These are phyloP conservation scores for Monilinia aucupariae DNA, from an alignment of 2,329 filamentous ascomycete species.

Conservation along the genomic window DNA sequence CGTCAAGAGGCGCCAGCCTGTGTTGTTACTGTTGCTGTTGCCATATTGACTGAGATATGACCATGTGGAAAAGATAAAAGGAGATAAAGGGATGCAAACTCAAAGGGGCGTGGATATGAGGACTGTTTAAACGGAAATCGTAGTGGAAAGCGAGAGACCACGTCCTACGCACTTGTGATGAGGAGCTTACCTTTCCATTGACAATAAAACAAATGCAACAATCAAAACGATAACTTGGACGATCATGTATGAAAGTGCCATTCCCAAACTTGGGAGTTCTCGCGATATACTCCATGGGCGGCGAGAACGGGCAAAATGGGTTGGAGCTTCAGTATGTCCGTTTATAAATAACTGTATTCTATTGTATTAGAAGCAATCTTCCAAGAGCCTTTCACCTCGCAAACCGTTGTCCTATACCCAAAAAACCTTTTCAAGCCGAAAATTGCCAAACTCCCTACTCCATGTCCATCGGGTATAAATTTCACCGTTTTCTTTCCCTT, in stretches of 20 bases:
- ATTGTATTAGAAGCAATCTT: constrained; percentile 2
- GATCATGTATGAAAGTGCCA: not conserved
- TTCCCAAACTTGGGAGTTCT: constrained; percentile 11
- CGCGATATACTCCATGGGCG: not conserved
- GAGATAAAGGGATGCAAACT: not conserved
- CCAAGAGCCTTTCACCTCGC: not conserved
- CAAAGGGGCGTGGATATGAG: not conserved
- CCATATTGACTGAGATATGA: constrained; percentile 22
- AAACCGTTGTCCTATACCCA: not conserved
- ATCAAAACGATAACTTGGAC: not conserved
- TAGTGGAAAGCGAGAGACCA: not conserved
- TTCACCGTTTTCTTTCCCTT: not conserved
- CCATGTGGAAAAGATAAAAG: not conserved
- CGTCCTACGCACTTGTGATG: not conserved
- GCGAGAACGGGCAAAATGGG: not conserved
- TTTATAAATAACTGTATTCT: constrained; percentile 4
- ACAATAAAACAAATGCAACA: not conserved
- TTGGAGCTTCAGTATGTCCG: not conserved
- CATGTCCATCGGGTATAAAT: constrained; percentile 11
- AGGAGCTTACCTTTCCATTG: not conserved
- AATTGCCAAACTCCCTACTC: not conserved
- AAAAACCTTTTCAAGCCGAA: not conserved
- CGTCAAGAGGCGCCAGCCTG: constrained; percentile 40
- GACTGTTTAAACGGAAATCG: constrained; percentile 1
- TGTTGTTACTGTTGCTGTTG: constrained; percentile 30